A percentile compares a stretch with the other conserved stretches of the same genome.
Conservation (phyloP, 805 yeast species). For the Sporopachydermia quercuum region DNA sequence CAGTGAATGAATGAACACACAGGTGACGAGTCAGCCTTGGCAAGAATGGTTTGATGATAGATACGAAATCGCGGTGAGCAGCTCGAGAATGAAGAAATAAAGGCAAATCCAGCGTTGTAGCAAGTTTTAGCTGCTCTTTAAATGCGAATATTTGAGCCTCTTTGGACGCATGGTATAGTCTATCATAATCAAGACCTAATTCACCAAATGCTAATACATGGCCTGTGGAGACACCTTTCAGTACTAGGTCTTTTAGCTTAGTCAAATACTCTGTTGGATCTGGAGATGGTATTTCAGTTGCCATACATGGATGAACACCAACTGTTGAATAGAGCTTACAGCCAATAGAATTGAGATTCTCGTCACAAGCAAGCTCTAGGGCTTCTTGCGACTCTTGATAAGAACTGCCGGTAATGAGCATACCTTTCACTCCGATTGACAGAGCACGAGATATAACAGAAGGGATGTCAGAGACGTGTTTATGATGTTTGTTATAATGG, state of each 20-base stretch:
- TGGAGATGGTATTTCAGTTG: conserved; percentile 31
- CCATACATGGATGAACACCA: conserved; percentile 94
- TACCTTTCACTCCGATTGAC: conserved; percentile 44
- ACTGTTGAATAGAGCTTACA: conserved; percentile 46
- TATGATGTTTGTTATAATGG: conserved; percentile 37
- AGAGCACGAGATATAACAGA: conserved; percentile 55
- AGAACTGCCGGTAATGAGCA: conserved; percentile 77
- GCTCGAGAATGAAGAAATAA: conserved; percentile 83
- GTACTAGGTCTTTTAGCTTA: conserved; percentile 33
- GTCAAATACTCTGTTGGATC: conserved; percentile 26
- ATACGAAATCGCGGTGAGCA: conserved; percentile 66
- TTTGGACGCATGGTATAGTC: conserved; percentile 60
- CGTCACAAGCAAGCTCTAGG: conserved; percentile 27
- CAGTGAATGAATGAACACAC: conserved; percentile 95
- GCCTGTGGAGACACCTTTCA: conserved; percentile 32
- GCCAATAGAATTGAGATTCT: conserved; percentile 10
- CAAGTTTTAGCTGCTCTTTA: conserved; percentile 55
- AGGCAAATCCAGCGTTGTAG: conserved; percentile 43
- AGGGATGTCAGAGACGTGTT: conserved; percentile 34
- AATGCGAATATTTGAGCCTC: conserved; percentile 58
- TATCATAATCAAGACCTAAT: conserved; percentile 87
- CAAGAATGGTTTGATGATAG: conserved; percentile 47
- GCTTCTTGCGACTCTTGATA: conserved; percentile 52
- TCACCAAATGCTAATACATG: conserved; percentile 81
- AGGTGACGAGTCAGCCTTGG: conserved; percentile 35